phyloP scores from a whole-genome alignment of 345 rosid species.

The Rhodamnia argentea region DNA sequence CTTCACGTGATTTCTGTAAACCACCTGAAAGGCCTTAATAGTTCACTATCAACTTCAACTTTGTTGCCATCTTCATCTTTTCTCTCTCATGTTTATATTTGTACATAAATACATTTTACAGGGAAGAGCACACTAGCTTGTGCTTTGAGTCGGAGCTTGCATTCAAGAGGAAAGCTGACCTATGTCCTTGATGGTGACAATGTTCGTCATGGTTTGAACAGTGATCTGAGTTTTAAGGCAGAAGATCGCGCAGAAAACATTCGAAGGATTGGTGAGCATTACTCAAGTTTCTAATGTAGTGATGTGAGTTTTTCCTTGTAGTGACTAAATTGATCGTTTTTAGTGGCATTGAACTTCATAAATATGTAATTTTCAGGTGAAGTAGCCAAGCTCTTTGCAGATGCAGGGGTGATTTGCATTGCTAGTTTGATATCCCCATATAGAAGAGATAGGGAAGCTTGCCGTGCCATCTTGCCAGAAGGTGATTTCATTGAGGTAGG shows the following conservation, averaged over 20 bases:
- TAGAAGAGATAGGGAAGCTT: constrained; percentile 54
- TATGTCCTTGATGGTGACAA: constrained; percentile 82
- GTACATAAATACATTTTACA: constrained; percentile 1
- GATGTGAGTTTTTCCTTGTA: background rate
- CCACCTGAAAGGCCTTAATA: background rate
- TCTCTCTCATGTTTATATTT: background rate
- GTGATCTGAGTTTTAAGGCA: constrained; percentile 55
- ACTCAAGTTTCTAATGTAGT: background rate
- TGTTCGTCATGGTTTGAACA: constrained; percentile 68
- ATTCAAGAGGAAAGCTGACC: constrained; percentile 53
- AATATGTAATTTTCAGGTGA: constrained; percentile 39
- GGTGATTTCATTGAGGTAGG: constrained; percentile 75
- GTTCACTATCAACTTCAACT: background rate
- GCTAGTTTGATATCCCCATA: constrained; percentile 88
- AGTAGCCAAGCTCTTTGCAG: constrained; percentile 79
- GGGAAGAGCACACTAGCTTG: constrained; percentile 90
- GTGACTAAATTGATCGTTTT: background rate
- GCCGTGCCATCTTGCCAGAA: constrained; percentile 58
- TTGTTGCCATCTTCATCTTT: background rate
- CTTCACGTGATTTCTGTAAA: background rate
- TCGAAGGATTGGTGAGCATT: constrained; percentile 48
- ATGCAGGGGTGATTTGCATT: constrained; percentile 76
- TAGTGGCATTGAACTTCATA: background rate
- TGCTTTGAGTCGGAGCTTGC: constrained; percentile 46
- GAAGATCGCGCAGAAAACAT: constrained; percentile 76